These are phyloP conservation scores for Corrigiola litoralis DNA, from an alignment of 179 eudicot species.

Conservation along the genomic window DNA sequence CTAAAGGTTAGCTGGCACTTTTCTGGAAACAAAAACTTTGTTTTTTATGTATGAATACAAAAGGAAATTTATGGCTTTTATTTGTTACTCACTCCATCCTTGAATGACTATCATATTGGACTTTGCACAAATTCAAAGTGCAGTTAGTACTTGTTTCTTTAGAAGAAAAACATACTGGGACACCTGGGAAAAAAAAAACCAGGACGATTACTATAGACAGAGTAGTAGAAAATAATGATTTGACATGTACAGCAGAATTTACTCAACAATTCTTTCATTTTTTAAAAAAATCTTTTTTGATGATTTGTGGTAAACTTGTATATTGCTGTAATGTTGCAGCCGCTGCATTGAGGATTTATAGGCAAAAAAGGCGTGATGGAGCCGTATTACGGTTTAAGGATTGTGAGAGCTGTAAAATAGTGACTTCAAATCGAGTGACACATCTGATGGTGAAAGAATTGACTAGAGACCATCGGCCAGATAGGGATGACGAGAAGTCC, in stretches of 20 bases:
- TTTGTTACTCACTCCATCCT: no score
- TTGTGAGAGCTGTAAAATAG: slow-evolving; percentile 47
- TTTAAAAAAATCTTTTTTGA: background rate
- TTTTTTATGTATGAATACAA: background rate
- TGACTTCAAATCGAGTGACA: slow-evolving; percentile 47
- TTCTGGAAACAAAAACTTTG: slow-evolving; percentile 14
- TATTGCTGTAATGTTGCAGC: slow-evolving; percentile 53
- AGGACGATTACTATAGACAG: no score
- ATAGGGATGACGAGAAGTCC: slow-evolving; percentile 80
- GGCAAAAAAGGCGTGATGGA: slow-evolving; percentile 52
- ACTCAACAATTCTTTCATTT: no score
- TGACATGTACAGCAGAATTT: no score
- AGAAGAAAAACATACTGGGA: no score
- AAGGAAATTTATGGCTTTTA: no score
- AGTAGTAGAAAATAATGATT: no score
- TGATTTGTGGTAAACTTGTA: background rate
- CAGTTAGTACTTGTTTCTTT: no score
- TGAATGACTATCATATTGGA: no score
- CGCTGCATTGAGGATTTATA: slow-evolving; percentile 63
- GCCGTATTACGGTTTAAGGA: slow-evolving; percentile 46
- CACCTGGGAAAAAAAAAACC: no score
- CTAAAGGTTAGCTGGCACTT: slow-evolving; percentile 58
- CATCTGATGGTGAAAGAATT: slow-evolving; percentile 71
- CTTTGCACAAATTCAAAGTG: no score
- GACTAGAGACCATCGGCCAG: slow-evolving; percentile 95